These are phyloP conservation scores for Penicillium antarcticum DNA, from an alignment of 495 filamentous ascomycete species.

Conservation along the genomic window DNA sequence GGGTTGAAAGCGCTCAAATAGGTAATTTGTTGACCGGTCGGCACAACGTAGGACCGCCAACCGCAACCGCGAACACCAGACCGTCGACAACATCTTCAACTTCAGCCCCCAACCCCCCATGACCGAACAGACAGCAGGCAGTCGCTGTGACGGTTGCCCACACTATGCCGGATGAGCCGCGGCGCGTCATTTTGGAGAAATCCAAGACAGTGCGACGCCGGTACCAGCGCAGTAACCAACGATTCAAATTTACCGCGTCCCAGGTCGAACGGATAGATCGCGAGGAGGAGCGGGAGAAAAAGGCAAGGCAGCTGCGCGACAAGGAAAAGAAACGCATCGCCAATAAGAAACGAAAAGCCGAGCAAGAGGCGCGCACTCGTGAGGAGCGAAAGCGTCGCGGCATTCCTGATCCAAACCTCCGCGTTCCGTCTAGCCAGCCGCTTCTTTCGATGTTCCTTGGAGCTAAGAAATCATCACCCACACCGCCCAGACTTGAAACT, in stretches of 20 bases:
- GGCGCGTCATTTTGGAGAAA: constrained; percentile 44
- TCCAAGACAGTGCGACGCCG: constrained; percentile 41
- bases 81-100: neutral
- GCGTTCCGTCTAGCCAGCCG: constrained; percentile 46
- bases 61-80: constrained; percentile 3
- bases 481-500: neutral
- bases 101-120: constrained; percentile 12
- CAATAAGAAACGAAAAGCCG: constrained; percentile 43
- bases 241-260: constrained; percentile 37
- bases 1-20: constrained; percentile 4
- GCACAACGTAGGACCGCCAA: constrained; percentile 34
- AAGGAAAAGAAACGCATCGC: constrained; percentile 36
- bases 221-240: constrained; percentile 48
- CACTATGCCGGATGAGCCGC: constrained; percentile 39
- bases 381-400: constrained; percentile 42
- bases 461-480: constrained; percentile 5
- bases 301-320: constrained; percentile 42
- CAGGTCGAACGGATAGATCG: constrained; percentile 44
- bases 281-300: constrained; percentile 37
- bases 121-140: constrained; percentile 11
- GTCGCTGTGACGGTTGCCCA: constrained; percentile 18
- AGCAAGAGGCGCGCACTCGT: constrained; percentile 39
- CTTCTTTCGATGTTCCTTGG: constrained; percentile 43
- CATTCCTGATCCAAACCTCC: constrained; percentile 40
- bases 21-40: constrained; percentile 30